Evolutionary conservation across 768 basidiomycete genomes (phyloP), one percentile per base, ranked within the genome.

Genomic region (Tylopilus plumbeoviolaceoides): DNA sequence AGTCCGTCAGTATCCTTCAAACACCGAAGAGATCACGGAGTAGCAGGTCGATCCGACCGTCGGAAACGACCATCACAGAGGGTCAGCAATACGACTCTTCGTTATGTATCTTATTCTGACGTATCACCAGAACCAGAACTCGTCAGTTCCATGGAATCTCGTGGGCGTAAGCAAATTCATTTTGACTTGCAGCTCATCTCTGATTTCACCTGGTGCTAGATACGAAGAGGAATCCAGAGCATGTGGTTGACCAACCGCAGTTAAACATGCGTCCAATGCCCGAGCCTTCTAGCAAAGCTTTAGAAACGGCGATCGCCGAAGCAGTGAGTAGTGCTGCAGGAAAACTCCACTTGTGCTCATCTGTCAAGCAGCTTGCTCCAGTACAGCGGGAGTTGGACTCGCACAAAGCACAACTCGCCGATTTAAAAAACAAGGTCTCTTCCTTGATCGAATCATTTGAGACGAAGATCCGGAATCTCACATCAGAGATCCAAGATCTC

Each of bases 51-150:
- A 63, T 77, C 33, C 79, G 79, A 53, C 77, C 77, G 2, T 64
- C 64, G 3, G 81, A 87, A 66, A 75, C 75, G 18, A 79, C 81
- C 5, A 88, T 89, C 23, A 66, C 65, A 47, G 80, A 82, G 71
- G 82, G 81, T 81, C 45, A 47, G 55, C 17, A 23, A 25, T 47
- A 27, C 20, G 36, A 31, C 44, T 54, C 20, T 44, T 44, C 42
- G 31, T 46, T 33, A 27, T 35, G 41, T 28, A n/a, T n/a, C 7
- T 14, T 28, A 39, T 49, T 10, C 54, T 68, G 48, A 69, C 5
- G 28, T 21, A 5, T 55, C 49, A 5, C 17, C 41, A 71, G 70
- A 69, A 56, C 59, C 51, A 42, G 69, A 71, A 36, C 33, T 40
- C 1, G 59, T 58, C 61, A 62, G 46, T 30, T 46, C 54, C 12